Evolutionary conservation across 1,284 basidiomycete genomes (phyloP).

Genomic region (Trichosporon ovoides): DNA sequence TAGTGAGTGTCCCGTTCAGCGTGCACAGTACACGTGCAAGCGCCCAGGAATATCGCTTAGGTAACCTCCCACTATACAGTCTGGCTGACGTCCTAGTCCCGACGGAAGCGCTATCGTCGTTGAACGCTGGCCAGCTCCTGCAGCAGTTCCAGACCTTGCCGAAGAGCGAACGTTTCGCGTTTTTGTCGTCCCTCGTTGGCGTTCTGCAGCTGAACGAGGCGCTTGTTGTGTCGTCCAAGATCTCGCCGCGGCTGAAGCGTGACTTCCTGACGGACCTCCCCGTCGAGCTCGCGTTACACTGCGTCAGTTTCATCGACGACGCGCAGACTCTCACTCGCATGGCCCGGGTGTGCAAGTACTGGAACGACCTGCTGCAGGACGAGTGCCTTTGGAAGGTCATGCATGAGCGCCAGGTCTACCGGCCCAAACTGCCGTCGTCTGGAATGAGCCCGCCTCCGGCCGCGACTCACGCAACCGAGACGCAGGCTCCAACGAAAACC

Average conservation of each 20-base stretch:
- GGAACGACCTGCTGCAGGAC: constrained; percentile 72
- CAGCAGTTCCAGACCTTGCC: constrained; percentile 25
- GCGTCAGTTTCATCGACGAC: constrained; percentile 77
- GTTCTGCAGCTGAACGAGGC: constrained; percentile 70
- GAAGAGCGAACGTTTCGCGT: constrained; percentile 53
- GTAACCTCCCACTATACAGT: too few species aligned
- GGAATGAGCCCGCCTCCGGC: constrained; percentile 14
- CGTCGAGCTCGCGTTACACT: constrained; percentile 73
- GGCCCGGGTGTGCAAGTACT: constrained; percentile 67
- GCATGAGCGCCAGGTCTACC: constrained; percentile 61
- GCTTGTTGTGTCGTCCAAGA: constrained; percentile 64
- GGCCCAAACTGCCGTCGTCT: constrained; percentile 9
- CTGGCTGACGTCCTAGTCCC: not conserved
- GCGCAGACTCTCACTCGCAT: constrained; percentile 69
- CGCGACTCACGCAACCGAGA: not conserved
- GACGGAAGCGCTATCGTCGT: not conserved
- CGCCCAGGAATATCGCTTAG: too few species aligned
- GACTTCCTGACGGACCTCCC: constrained; percentile 82
- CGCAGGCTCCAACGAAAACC: not conserved
- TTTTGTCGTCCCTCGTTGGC: constrained; percentile 60
- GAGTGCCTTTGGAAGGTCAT: constrained; percentile 79
- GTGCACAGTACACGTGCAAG: too few species aligned
- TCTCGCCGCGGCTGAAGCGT: constrained; percentile 74
- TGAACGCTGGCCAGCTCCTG: constrained; percentile 18
- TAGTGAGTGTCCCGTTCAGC: not conserved